Percentiles rank a stretch among this genome's conserved stretches.
Evolutionary conservation across 2,329 filamentous ascomycete genomes (phyloP).

Genomic region (Thelonectria olida): DNA sequence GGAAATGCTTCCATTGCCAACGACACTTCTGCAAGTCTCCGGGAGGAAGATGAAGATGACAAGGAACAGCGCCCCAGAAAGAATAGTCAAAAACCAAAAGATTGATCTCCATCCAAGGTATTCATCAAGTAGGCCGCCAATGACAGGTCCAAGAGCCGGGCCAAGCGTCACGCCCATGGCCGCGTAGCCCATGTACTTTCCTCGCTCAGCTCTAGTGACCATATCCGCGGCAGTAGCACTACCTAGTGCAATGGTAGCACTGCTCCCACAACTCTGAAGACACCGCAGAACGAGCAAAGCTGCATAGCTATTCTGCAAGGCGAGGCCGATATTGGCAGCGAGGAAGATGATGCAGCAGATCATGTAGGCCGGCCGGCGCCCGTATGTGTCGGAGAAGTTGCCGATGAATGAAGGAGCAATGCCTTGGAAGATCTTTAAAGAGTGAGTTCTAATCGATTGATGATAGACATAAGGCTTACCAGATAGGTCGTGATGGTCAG

Average conservation of each 20-base stretch:
- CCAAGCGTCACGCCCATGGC: constrained; percentile 47
- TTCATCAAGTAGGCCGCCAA: constrained; percentile 51
- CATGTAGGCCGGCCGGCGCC: constrained; percentile 55
- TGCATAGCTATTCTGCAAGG: constrained; percentile 52
- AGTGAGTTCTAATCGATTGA: neutral
- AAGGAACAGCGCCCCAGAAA: constrained; percentile 1
- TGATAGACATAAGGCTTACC: neutral
- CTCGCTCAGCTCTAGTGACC: constrained; percentile 38
- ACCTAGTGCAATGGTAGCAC: constrained; percentile 45
- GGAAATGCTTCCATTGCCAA: constrained; percentile 22
- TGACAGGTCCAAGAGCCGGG: constrained; percentile 52
- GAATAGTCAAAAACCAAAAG: constrained; percentile 26
- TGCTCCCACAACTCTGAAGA: constrained; percentile 57
- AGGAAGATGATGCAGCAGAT: constrained; percentile 58
- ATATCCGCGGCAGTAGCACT: constrained; percentile 45
- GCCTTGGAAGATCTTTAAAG: constrained; percentile 1
- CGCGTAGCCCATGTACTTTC: constrained; percentile 29
- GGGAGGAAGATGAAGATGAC: constrained; percentile 17
- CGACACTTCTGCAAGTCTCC: constrained; percentile 22
- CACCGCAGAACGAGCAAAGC: constrained; percentile 55
- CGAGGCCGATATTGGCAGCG: constrained; percentile 55
- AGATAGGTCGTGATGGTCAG: constrained; percentile 49
- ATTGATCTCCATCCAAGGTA: constrained; percentile 26
- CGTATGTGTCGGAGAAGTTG: constrained; percentile 47
- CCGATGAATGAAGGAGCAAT: constrained; percentile 8